phyloP scores from a whole-genome alignment of 2,329 filamentous ascomycete genomes.

The Ophiocordyceps robertsii region DNA sequence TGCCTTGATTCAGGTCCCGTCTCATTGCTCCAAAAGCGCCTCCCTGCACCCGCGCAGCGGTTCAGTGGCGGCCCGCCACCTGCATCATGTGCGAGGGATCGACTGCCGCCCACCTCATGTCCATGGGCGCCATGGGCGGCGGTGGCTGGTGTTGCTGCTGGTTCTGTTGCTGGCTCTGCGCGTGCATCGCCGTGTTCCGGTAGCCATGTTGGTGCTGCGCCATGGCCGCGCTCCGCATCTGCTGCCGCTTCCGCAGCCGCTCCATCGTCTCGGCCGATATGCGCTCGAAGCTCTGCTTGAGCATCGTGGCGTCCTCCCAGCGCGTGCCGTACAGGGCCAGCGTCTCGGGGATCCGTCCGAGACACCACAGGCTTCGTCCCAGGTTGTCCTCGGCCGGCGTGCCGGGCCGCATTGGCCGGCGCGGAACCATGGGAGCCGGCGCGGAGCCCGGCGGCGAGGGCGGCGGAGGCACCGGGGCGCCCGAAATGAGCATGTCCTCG shows the following conservation, averaged over 20 bases:
- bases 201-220: constrained; percentile 23
- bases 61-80: constrained; percentile 8
- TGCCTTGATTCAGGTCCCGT: too few species aligned
- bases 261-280: constrained; percentile 31
- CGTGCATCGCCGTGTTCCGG: constrained; percentile 8
- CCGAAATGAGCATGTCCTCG: constrained; percentile 41
- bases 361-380: constrained; percentile 39
- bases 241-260: constrained; percentile 25
- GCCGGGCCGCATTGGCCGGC: constrained; percentile 20
- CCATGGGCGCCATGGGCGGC: constrained; percentile 7
- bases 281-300: constrained; percentile 39
- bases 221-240: constrained; percentile 15
- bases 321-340: constrained; percentile 43
- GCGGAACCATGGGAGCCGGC: constrained; percentile 38
- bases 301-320: constrained; percentile 42
- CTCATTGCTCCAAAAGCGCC: too few species aligned
- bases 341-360: constrained; percentile 39
- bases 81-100: constrained; percentile 30
- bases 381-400: constrained; percentile 33
- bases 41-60: too few species aligned
- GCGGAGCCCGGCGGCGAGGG: constrained; percentile 31
- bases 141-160: constrained; percentile 1
- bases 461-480: constrained; percentile 30
- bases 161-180: constrained; percentile 13
- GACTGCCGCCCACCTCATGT: constrained; percentile 29